Base-by-base conservation (phyloP, 139 green algal species). In the Penium margaritaceum region DNA sequence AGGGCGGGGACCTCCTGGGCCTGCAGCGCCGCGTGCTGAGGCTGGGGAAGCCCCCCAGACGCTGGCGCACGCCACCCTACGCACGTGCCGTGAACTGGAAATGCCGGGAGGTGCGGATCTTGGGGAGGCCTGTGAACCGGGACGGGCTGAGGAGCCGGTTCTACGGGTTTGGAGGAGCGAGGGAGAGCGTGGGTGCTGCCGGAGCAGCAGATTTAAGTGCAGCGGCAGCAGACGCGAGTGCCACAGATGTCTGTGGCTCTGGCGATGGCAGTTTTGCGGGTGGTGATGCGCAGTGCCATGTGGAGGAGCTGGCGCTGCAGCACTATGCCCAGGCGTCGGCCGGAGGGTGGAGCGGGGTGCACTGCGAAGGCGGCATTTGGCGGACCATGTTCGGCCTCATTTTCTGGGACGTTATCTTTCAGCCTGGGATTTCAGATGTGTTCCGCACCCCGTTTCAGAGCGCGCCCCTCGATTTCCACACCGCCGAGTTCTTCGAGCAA, bases 321-420 rank as follows among this genome's bases (percentile, higher is more conserved):
- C 51, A 80, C 43, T 84, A 84, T 51, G 51, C 38, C 75, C 29
- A 5, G 1, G 33, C 30, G 27, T 44, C 29, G 21, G 34, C 19
- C 29, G 68, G 51, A 0, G 68, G 34, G 12, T 82, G 75, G 68
- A n/a, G 30, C 6, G 75, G 68, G 24, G 29, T 72, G 21, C 79
- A 84, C 38, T 67, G 24, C n/a, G 78, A 84, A 39, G 60, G 68
- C 0, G 80, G 78, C 44, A 17, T 80, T 12, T 83, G 72, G 57
- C 29, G 21, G 12, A 81, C 66, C 21, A 27, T 84, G 0, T 85
- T 84, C 41, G 67, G 33, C 3, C 76, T 84, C 5, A 69, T 84
- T 17, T 32, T 84, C 66, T 84, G 79, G 79, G 78, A 84, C 21
- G 77, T 80, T 5, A 15, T 84, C 4, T 84, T 84, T 38, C 36